phyloP scores from a whole-genome alignment of 1,139 yeast genomes.

The Taphrina deformans region DNA sequence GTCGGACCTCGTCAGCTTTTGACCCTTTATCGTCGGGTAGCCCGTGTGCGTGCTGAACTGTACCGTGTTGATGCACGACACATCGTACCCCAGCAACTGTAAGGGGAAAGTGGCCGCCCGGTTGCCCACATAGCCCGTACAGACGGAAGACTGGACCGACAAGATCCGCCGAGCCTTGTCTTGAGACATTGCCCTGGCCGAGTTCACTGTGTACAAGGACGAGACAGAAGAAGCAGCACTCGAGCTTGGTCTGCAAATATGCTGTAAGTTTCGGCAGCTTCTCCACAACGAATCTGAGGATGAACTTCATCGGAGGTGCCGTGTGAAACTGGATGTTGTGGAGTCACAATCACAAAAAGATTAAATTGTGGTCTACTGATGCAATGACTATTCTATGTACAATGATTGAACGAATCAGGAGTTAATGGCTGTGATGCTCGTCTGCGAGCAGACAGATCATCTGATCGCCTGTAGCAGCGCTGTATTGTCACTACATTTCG shows the following conservation, averaged over 20 bases:
- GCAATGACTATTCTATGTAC: too few relatives aligned
- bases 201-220: too few relatives aligned
- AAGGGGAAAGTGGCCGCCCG: slow-evolving; percentile 77
- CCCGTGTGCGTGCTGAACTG: slow-evolving; percentile 76
- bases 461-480: neutral
- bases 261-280: neutral
- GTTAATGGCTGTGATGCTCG: too few relatives aligned
- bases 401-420: too few relatives aligned
- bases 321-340: too few relatives aligned
- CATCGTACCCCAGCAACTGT: slow-evolving; percentile 80
- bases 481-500: neutral
- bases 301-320: neutral
- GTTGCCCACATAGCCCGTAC: slow-evolving; percentile 73
- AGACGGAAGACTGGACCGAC: slow-evolving; percentile 33
- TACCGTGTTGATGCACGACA: slow-evolving; percentile 75
- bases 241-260: too few relatives aligned
- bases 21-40: slow-evolving; percentile 60
- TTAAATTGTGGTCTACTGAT: too few relatives aligned
- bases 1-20: slow-evolving; percentile 49
- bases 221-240: too few relatives aligned
- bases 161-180: slow-evolving; percentile 18
- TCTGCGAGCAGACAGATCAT: neutral
- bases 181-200: neutral
- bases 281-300: neutral
- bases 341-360: too few relatives aligned